These are phyloP conservation scores for Viola odorata DNA, from an alignment of 345 rosid species.

Conservation along the genomic window DNA sequence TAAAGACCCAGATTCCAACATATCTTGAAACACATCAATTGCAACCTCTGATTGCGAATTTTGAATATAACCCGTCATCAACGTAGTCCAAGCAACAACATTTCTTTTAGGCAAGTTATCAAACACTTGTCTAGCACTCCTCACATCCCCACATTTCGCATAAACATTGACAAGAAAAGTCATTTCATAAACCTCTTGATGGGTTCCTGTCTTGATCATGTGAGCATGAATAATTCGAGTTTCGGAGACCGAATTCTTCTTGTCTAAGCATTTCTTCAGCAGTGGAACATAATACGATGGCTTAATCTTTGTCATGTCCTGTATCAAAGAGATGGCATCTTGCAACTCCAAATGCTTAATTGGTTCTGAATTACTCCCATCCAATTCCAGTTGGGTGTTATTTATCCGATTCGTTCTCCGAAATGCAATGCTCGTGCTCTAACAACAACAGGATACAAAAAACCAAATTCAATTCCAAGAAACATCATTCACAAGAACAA, in stretches of 20 bases:
- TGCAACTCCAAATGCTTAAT: conserved; percentile 19
- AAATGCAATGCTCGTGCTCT: conserved; percentile 25
- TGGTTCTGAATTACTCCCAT: conserved; percentile 20
- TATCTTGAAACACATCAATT: conserved; percentile 27
- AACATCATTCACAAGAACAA: background rate
- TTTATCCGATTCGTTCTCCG: conserved; percentile 12
- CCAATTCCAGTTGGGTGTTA: conserved; percentile 18
- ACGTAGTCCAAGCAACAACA: conserved; percentile 38
- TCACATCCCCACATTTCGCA: conserved; percentile 39
- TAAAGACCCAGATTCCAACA: conserved; percentile 39
- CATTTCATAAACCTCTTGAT: conserved; percentile 28
- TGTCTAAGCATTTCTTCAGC: conserved; percentile 40
- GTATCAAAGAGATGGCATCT: conserved; percentile 31
- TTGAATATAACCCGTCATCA: conserved; percentile 48
- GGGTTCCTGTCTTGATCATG: conserved; percentile 38
- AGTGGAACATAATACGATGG: conserved; percentile 39
- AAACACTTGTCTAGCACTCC: conserved; percentile 35
- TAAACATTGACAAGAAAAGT: conserved; percentile 46
- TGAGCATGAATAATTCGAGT: conserved; percentile 41
- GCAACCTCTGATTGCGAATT: conserved; percentile 40
- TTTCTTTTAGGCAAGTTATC: conserved; percentile 27
- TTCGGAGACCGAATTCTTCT: conserved; percentile 26
- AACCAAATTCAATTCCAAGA: background rate
- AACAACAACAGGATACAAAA: conserved; percentile 7
- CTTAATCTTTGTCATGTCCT: conserved; percentile 22